A percentile compares a stretch with the other conserved stretches of the same genome.
Conservation (phyloP, 2,329 filamentous ascomycete genomes). For the Apiospora saccharicola region DNA sequence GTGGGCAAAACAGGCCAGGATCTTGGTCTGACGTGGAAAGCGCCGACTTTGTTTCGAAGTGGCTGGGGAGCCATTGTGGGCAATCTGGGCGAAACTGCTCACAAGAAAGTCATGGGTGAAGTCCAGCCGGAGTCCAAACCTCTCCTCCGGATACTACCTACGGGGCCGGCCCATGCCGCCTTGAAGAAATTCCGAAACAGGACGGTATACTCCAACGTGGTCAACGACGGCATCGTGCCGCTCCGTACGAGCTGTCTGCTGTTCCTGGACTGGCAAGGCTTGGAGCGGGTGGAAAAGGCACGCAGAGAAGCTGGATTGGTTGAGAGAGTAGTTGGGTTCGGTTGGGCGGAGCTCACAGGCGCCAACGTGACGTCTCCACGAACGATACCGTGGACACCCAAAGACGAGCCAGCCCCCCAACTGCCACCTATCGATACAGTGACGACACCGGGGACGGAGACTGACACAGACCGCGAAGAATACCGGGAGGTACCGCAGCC, state of each 20-base stretch:
- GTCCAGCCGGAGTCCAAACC: slow-evolving; percentile 85
- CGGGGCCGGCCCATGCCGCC: slow-evolving; percentile 87
- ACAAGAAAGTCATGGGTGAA: slow-evolving; percentile 65
- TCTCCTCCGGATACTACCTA: slow-evolving; percentile 85
- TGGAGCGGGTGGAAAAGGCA: slow-evolving; percentile 93
- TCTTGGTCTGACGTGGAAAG: slow-evolving; percentile 91
- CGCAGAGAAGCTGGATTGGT: slow-evolving; percentile 90
- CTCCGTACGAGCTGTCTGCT: slow-evolving; percentile 94
- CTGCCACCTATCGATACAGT: slow-evolving; percentile 37
- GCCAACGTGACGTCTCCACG: slow-evolving; percentile 63
- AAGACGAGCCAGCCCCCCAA: slow-evolving; percentile 41
- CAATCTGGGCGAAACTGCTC: slow-evolving; percentile 75
- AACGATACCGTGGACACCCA: slow-evolving; percentile 41
- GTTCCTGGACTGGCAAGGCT: slow-evolving; percentile 94
- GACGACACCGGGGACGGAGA: slow-evolving; percentile 41
- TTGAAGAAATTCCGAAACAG: slow-evolving; percentile 88
- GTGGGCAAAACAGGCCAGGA: slow-evolving; percentile 97
- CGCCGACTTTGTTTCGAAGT: slow-evolving; percentile 83
- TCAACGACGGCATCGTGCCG: slow-evolving; percentile 97
- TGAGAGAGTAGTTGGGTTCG: slow-evolving; percentile 91
- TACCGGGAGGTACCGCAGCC: slow-evolving; percentile 75
- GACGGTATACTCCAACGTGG: slow-evolving; percentile 95
- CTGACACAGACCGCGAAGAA: slow-evolving; percentile 38
- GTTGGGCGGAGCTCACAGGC: slow-evolving; percentile 89
- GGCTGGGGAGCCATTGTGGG: slow-evolving; percentile 90